Base-by-base conservation (phyloP, 2,329 filamentous ascomycete species). In the Diplocarpon mali region DNA sequence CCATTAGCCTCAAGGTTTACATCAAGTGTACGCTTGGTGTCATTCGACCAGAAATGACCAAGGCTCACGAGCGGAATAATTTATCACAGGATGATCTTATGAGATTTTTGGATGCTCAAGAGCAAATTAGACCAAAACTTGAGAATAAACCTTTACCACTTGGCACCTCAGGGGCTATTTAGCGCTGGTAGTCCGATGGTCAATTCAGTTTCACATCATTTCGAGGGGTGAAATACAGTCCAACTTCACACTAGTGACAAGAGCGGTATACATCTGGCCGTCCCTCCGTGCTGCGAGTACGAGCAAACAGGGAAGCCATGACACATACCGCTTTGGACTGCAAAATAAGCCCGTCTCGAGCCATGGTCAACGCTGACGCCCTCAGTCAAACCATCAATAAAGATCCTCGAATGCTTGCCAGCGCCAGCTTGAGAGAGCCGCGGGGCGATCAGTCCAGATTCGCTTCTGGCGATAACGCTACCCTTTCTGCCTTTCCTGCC, bases 291-390 rank as follows among this genome's bases (percentile, higher is more conserved):
- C 20, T 35, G 14, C 13, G 8, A 29, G 14, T 28, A 28, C 10
- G 15, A 24, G 31, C n/a, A 37, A 30, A 13, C 24, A 29, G 17
- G 29, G 39, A 44, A 20, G 15, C 10, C 38, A 38, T 37, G 36
- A 13, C 12, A 53, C 74, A 64, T 62, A 78, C 76, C 69, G 58
- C 80, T 82, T 44, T 85, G 80, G 10, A 92, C 78, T 2, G 86
- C 86, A 63, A 95, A 81, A 62, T 86, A 94, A 11, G 81, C 88
- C 57, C 74, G 75, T 55, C 79, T 71, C 30, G 69, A 69, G 36
- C 69, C 62, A 55, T 75, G 83, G 64, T 93, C 81, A 38, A 95
- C 74, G 57, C 81, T 88, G 36, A 95, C 82, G 57, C 84, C 88
- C 61, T 95, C 88, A 0, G 85, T 83, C 0, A 87, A 78, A 16